phyloP scores from a whole-genome alignment of 768 basidiomycete genomes.

The Suillus luteus region DNA sequence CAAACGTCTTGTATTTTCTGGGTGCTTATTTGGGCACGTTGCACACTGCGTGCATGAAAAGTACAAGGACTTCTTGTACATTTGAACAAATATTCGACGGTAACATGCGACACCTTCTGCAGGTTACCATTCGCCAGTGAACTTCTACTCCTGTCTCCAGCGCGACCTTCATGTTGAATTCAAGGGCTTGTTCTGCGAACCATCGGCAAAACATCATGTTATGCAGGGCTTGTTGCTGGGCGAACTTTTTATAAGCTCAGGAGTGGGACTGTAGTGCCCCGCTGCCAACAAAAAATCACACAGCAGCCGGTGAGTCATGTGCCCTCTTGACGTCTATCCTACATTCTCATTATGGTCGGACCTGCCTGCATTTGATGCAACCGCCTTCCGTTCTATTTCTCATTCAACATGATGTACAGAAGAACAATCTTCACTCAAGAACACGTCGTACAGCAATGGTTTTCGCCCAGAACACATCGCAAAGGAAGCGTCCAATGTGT shows the following conservation, averaged over 20 bases:
- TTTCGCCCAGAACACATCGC: constrained; percentile 3
- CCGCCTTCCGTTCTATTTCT: constrained; percentile 5
- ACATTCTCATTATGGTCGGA: constrained; percentile 6
- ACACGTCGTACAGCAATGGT: background rate
- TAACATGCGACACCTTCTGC: constrained; percentile 7
- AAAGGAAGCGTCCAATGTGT: constrained; percentile 37
- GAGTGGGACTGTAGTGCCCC: constrained; percentile 12
- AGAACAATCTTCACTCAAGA: background rate
- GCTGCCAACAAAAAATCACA: constrained; percentile 27
- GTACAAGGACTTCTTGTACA: constrained; percentile 31
- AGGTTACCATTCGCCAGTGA: constrained; percentile 8
- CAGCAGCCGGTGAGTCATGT: constrained; percentile 31
- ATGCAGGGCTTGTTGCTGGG: constrained; percentile 13
- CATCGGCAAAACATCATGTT: constrained; percentile 13
- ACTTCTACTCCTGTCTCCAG: constrained; percentile 20
- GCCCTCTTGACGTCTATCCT: constrained; percentile 6
- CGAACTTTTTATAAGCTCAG: constrained; percentile 28
- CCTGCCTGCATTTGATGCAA: background rate
- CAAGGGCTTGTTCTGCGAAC: constrained; percentile 27
- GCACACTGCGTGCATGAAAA: background rate
- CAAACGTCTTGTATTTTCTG: constrained; percentile 1
- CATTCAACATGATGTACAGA: constrained; percentile 10
- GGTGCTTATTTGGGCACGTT: background rate
- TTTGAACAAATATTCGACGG: background rate
- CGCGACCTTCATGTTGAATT: constrained; percentile 21